Conservation (phyloP, 75 land plant genomes). For the Selaginella moellendorffii region DNA sequence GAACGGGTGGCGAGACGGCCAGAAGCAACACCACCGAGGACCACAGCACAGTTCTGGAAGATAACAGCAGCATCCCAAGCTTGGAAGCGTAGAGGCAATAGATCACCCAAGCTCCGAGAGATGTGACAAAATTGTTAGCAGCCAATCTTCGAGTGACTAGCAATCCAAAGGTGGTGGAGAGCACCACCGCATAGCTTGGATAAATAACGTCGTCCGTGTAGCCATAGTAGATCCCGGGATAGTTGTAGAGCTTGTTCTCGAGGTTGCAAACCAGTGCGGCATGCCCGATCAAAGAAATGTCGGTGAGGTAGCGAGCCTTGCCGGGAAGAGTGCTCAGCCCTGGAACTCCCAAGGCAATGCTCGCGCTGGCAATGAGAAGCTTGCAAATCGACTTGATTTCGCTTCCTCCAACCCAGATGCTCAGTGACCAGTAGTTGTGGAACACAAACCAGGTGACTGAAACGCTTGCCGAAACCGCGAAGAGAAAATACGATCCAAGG, state of each 20-base stretch:
- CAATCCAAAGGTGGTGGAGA: constrained; percentile 70
- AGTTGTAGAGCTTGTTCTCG: constrained; percentile 66
- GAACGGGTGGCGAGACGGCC: constrained; percentile 83
- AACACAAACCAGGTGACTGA: constrained; percentile 81
- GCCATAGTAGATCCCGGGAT: constrained; percentile 57
- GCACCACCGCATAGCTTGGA: constrained; percentile 89
- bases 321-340: constrained; percentile 71
- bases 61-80: constrained; percentile 71
- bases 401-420: constrained; percentile 94
- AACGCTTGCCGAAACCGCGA: constrained; percentile 55
- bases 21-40: constrained; percentile 52
- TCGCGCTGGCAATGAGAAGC: constrained; percentile 46
- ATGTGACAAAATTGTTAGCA: constrained; percentile 53
- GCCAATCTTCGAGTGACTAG: constrained; percentile 54
- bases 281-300: constrained; percentile 64
- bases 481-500: constrained; percentile 58
- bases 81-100: constrained; percentile 71
- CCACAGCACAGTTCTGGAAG: constrained; percentile 64
- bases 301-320: constrained; percentile 45
- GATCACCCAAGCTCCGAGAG: constrained; percentile 68
- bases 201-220: constrained; percentile 78
- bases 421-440: constrained; percentile 89
- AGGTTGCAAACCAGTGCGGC: constrained; percentile 69
- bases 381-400: constrained; percentile 70
- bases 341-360: constrained; percentile 78